Evolutionary conservation across 2,329 filamentous ascomycete genomes (phyloP).

Genomic region (Purpureocillium lavendulum): DNA sequence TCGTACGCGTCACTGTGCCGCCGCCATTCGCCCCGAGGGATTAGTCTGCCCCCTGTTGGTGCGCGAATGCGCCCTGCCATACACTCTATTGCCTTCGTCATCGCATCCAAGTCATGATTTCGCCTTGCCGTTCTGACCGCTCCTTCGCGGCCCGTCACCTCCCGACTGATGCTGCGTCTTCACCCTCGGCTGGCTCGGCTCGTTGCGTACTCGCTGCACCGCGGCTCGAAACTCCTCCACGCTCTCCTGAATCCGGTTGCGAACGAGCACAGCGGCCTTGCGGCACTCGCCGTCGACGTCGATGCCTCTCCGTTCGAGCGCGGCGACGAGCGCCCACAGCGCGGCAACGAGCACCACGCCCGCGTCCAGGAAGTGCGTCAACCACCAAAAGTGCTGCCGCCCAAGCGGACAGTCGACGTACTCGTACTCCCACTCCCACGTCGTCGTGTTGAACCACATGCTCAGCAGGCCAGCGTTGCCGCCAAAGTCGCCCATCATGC

Average conservation of each 20-base stretch:
- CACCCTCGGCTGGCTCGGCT: too few relatives aligned
- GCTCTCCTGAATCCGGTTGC: conserved; percentile 5
- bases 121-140: too few relatives aligned
- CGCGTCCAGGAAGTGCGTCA: conserved; percentile 67
- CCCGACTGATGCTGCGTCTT: too few relatives aligned
- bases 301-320: conserved; percentile 20
- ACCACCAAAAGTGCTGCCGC: conserved; percentile 91
- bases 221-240: too few relatives aligned
- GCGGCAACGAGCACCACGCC: conserved; percentile 25
- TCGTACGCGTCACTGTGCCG: not conserved
- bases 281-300: conserved; percentile 23
- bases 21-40: too few relatives aligned
- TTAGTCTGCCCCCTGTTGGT: too few relatives aligned
- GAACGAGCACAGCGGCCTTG: conserved; percentile 9
- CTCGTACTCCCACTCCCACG: conserved; percentile 73
- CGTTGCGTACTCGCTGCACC: too few relatives aligned
- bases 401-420: conserved; percentile 73
- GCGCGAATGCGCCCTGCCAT: too few relatives aligned
- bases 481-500: conserved; percentile 97
- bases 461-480: conserved; percentile 85
- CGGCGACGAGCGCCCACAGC: conserved; percentile 14
- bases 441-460: conserved; percentile 73
- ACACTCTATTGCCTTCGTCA: too few relatives aligned
- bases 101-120: too few relatives aligned
- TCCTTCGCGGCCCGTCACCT: too few relatives aligned